phyloP scores from a whole-genome alignment of 2,329 filamentous ascomycete genomes.

The Grosmannia huntii region DNA sequence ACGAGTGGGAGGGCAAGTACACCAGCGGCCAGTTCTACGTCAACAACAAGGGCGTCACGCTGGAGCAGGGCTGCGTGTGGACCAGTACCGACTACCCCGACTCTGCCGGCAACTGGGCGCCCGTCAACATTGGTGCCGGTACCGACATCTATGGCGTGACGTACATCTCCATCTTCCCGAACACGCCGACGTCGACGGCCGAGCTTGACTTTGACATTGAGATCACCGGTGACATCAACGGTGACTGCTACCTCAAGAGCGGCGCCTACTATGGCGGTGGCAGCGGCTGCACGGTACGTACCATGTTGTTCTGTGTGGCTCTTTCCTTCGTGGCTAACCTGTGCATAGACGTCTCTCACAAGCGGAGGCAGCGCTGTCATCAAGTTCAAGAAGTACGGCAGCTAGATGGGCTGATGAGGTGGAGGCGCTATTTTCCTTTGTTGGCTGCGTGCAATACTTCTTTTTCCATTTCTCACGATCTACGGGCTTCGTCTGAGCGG shows the following conservation, averaged over 20 bases:
- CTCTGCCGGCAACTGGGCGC: conserved; percentile 71
- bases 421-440: neutral
- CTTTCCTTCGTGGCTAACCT: neutral
- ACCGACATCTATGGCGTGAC: conserved; percentile 50
- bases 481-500: neutral
- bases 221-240: conserved; percentile 51
- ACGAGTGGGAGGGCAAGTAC: conserved; percentile 56
- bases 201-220: conserved; percentile 67
- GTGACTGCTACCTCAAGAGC: conserved; percentile 51
- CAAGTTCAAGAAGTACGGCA: conserved; percentile 7
- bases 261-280: conserved; percentile 47
- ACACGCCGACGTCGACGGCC: conserved; percentile 59
- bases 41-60: conserved; percentile 62
- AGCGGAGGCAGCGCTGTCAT: conserved; percentile 7
- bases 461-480: neutral
- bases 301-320: neutral
- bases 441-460: neutral
- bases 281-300: conserved; percentile 71
- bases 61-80: conserved; percentile 68
- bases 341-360: conserved; percentile 5
- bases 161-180: conserved; percentile 76
- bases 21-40: conserved; percentile 96
- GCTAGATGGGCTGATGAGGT: neutral
- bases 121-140: conserved; percentile 74
- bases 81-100: conserved; percentile 31